These are phyloP conservation scores for Triticum turgidum DNA, from an alignment of 176 grass and related monocot genomes.

Conservation along the genomic window DNA sequence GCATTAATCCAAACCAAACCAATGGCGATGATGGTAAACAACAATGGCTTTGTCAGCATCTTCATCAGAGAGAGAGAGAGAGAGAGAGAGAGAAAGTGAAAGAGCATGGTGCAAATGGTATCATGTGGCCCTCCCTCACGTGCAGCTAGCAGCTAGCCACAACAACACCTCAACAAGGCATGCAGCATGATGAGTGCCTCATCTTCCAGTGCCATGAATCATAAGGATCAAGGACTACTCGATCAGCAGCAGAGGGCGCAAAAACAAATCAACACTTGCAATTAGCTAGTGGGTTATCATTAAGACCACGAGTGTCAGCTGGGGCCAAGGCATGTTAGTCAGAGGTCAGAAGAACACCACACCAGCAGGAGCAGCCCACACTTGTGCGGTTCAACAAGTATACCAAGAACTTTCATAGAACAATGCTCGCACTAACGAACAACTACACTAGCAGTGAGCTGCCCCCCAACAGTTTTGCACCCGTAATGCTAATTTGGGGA, in stretches of 20 bases:
- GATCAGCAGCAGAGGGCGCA: slow-evolving; percentile 1
- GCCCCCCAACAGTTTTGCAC: no score
- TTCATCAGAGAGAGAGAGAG: no score
- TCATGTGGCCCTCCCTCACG: slow-evolving; percentile 31
- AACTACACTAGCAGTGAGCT: neutral
- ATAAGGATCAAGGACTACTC: neutral
- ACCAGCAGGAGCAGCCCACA: slow-evolving; percentile 20
- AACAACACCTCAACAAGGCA: slow-evolving; percentile 4
- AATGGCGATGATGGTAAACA: neutral
- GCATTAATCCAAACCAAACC: slow-evolving; percentile 2
- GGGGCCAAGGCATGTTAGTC: neutral
- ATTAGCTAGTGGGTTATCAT: slow-evolving; percentile 24
- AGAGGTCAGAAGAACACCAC: neutral
- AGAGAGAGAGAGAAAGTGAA: neutral
- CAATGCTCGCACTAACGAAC: slow-evolving; percentile 36
- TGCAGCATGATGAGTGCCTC: neutral
- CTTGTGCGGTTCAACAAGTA: slow-evolving; percentile 34
- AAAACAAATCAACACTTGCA: slow-evolving; percentile 9
- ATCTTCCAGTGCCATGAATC: neutral
- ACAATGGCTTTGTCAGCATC: neutral
- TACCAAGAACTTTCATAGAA: slow-evolving; percentile 44
- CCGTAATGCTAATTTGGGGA: no score
- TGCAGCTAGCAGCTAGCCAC: neutral
- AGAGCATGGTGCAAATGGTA: slow-evolving; percentile 21
- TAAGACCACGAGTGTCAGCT: slow-evolving; percentile 9